Base-by-base conservation (phyloP, 225 moss, liverwort and hornwort species). In the Ulota crispa region DNA sequence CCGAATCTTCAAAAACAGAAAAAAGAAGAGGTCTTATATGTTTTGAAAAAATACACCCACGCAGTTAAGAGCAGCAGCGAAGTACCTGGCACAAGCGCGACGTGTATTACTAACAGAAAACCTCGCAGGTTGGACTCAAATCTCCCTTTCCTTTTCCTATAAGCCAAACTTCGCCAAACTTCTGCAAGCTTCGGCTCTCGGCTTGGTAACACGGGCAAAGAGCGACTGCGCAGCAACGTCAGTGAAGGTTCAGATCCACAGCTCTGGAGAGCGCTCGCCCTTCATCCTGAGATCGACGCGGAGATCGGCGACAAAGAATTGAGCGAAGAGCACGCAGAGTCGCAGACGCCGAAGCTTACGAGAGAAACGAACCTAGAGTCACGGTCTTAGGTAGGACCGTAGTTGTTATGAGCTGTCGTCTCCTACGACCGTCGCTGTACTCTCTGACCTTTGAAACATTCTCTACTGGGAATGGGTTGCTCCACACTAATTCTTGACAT, bases 81-180 rank as follows among this genome's bases (percentile, higher is more conserved):
- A 7, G 36, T 76, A 85, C 85, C 82, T 76, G 66, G 50, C 21
- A 63, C 59, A 18, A 77, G 45, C 11, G 50, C 65, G 57, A 76
- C 69, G 52, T 21, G 30, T 42, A 59, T 20, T 50, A 26, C 62
- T n/a, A 72, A 21, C 62, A 61, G 55, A 52, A 77, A 81, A 63
- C 67, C 72, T 60, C 36, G 64, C 55, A 62, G 41, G 61, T 64
- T 30, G 76, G 14, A 19, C 47, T 39, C 74, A 73, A 77, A 62
- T 23, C 68, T 74, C 71, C 23, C 36, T 1, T 60, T 24, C 42
- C 39, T 30, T 78, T 26, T 45, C 72, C 36, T 65, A 65, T 23
- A 75, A 68, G 50, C 50, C 50, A 50, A 50, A 1, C 65, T 19
- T 16, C 52, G 7, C 41, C 72, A 62, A 72, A 24, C 32, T 76